Evolutionary conservation across 768 basidiomycete species (phyloP).

Genomic region (Termitomyces heimii): DNA sequence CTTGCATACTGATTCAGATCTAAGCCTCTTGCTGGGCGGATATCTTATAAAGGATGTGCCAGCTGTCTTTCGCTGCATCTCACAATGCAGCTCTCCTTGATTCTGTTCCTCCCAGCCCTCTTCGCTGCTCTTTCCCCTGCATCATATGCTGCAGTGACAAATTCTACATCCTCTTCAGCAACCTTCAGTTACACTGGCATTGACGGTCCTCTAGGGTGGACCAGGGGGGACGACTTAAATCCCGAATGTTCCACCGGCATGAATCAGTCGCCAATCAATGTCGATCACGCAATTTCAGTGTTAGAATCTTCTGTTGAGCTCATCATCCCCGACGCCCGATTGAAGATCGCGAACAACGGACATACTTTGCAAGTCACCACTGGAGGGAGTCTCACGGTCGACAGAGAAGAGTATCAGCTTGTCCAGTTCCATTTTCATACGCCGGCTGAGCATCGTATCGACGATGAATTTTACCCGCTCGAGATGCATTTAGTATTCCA

Average conservation of each 20-base stretch:
- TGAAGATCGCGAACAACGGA: neutral
- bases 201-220: constrained; percentile 9
- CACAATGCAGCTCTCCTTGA: neutral
- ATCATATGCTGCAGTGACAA: no score
- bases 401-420: neutral
- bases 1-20: neutral
- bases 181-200: constrained; percentile 5
- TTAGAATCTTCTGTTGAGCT: neutral
- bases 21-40: no score
- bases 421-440: constrained; percentile 12
- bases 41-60: neutral
- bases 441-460: constrained; percentile 8
- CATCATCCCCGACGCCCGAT: neutral
- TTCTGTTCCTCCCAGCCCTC: neutral
- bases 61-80: neutral
- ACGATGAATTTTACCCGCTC: constrained; percentile 5
- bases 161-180: neutral
- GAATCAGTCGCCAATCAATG: constrained; percentile 9
- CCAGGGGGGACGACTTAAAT: neutral
- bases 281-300: neutral
- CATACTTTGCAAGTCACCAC: neutral
- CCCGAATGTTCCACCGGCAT: constrained; percentile 2
- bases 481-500: constrained; percentile 12
- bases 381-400: neutral
- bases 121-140: neutral